phyloP scores from a whole-genome alignment of 2,329 filamentous ascomycete species.

The Aspergillus sp. region DNA sequence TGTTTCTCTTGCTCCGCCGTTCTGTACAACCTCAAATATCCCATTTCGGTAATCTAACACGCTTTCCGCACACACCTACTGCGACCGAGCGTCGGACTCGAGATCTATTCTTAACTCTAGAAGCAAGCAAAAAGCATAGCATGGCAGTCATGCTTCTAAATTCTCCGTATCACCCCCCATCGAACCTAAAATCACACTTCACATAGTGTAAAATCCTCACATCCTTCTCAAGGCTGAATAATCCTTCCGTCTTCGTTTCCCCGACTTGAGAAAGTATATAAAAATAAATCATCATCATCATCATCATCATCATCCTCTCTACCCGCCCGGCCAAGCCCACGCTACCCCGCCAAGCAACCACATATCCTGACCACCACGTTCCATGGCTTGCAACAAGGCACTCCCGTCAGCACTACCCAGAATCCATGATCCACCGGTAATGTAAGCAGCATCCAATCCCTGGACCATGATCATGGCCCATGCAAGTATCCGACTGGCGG shows the following conservation, averaged over 20 bases:
- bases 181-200: not conserved
- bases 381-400: slow-evolving; percentile 5
- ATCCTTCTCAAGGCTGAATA: not conserved
- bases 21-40: slow-evolving; percentile 1
- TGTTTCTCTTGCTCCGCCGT: not conserved
- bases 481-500: too few species aligned
- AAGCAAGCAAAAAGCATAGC: too few species aligned
- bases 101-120: not conserved
- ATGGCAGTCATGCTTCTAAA: not conserved
- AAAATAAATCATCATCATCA: not conserved
- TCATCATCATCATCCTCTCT: not conserved
- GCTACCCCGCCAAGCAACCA: slow-evolving; percentile 3
- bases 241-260: not conserved
- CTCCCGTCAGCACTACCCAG: slow-evolving; percentile 7
- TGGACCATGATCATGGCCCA: too few species aligned
- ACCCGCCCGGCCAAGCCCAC: not conserved
- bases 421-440: not conserved
- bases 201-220: not conserved
- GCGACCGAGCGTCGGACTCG: not conserved
- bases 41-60: not conserved
- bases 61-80: too few species aligned
- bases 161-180: not conserved
- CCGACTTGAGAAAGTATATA: not conserved
- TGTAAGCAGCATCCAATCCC: not conserved
- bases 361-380: slow-evolving; percentile 8